phyloP scores from a whole-genome alignment of 2,329 filamentous ascomycete genomes.

The Cladophialophora carrionii region DNA sequence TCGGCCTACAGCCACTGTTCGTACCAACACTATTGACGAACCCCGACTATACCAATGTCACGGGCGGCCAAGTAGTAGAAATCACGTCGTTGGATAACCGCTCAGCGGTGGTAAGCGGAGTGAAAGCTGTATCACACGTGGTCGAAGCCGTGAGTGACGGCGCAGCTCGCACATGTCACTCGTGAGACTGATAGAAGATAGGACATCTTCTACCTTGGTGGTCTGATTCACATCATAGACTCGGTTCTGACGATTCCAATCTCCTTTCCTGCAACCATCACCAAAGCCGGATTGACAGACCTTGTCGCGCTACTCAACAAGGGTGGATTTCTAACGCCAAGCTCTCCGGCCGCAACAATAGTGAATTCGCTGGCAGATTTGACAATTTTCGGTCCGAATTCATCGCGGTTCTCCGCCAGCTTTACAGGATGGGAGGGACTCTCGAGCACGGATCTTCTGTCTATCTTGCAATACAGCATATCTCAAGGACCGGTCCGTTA shows the following conservation, averaged over 20 bases:
- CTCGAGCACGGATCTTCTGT: conserved; percentile 52
- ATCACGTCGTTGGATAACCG: conserved; percentile 48
- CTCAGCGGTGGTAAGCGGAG: conserved; percentile 58
- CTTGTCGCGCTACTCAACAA: conserved; percentile 53
- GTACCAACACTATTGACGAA: conserved; percentile 56
- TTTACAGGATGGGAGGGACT: conserved; percentile 57
- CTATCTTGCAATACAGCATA: conserved; percentile 67
- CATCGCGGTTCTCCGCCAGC: conserved; percentile 62
- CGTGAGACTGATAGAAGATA: conserved; percentile 33
- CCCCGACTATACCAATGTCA: conserved; percentile 60
- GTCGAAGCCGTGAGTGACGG: conserved; percentile 51
- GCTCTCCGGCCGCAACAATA: conserved; percentile 40
- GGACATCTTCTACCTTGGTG: conserved; percentile 60
- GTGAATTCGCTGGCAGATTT: conserved; percentile 46
- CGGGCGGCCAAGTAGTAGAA: conserved; percentile 62
- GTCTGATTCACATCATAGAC: conserved; percentile 60
- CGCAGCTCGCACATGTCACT: not conserved
- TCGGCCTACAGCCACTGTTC: conserved; percentile 46
- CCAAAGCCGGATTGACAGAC: conserved; percentile 52
- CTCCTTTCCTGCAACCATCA: conserved; percentile 49
- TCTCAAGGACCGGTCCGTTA: conserved; percentile 61
- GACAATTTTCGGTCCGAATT: conserved; percentile 65
- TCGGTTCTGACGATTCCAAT: conserved; percentile 53
- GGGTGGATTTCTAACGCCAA: conserved; percentile 41
- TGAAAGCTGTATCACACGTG: conserved; percentile 56